Percentiles rank a stretch among this genome's conserved stretches.
These are phyloP conservation scores for Actinomortierella wolfii DNA, from an alignment of 371 early-diverging fungal genomes.

Conservation along the genomic window DNA sequence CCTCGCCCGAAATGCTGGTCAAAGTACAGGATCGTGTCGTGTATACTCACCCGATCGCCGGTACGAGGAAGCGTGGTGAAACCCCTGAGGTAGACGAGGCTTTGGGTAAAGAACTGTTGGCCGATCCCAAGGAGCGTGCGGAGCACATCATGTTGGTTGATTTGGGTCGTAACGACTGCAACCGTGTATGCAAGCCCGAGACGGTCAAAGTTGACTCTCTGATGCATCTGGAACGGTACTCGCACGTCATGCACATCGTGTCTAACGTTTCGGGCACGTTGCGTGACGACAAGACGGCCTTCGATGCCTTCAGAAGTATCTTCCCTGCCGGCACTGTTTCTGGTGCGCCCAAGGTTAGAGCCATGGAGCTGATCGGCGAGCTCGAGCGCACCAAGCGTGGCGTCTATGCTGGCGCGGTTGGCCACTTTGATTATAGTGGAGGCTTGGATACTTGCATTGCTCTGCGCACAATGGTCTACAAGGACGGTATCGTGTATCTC, in stretches of 20 bases:
- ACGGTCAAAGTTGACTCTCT: constrained; percentile 93
- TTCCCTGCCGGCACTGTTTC: constrained; percentile 98
- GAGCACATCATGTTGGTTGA: constrained; percentile 99
- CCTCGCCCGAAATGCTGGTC: constrained; percentile 97
- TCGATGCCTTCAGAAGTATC: constrained; percentile 95
- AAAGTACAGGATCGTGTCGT: constrained; percentile 87
- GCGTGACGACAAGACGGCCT: constrained; percentile 85
- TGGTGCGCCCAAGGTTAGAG: constrained; percentile 97
- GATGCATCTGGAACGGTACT: constrained; percentile 95
- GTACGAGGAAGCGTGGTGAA: constrained; percentile 90
- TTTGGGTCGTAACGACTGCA: constrained; percentile 95
- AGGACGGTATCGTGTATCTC: constrained; percentile 91
- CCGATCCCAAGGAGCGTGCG: constrained; percentile 92
- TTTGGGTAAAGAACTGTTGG: constrained; percentile 81
- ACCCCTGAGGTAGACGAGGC: constrained; percentile 82
- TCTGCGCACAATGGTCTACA: constrained; percentile 96
- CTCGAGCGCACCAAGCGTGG: constrained; percentile 93
- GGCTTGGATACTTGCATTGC: constrained; percentile 96
- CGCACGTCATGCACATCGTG: constrained; percentile 98
- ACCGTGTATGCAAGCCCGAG: constrained; percentile 91
- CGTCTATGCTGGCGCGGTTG: constrained; percentile 95
- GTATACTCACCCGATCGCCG: constrained; percentile 96
- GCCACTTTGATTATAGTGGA: constrained; percentile 93
- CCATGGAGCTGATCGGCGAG: constrained; percentile 91
- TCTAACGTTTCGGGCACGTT: constrained; percentile 90